These are phyloP conservation scores for Crepidotus variabilis DNA, from an alignment of 768 basidiomycete genomes.

Conservation along the genomic window DNA sequence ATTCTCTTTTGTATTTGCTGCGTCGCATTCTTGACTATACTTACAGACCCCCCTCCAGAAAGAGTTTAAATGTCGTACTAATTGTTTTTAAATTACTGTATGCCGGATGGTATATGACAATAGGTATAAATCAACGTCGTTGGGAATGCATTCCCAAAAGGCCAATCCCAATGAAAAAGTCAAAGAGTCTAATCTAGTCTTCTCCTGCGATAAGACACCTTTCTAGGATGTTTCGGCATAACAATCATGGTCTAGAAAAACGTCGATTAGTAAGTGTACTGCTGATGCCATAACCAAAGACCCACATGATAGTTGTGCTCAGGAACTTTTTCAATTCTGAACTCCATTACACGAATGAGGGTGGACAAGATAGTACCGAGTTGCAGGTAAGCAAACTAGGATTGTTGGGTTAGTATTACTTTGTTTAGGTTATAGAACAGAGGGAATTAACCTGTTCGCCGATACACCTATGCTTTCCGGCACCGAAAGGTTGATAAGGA, in stretches of 20 bases:
- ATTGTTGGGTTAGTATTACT: slow-evolving; percentile 1
- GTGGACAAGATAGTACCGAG: slow-evolving; percentile 79
- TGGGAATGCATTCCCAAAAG: background rate
- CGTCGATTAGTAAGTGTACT: slow-evolving; percentile 1
- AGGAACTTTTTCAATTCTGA: slow-evolving; percentile 73
- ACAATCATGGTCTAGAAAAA: slow-evolving; percentile 84
- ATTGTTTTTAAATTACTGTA: background rate
- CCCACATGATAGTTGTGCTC: slow-evolving; percentile 88
- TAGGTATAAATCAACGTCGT: background rate
- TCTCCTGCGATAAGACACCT: slow-evolving; percentile 65
- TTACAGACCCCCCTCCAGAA: no score
- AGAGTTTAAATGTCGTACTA: background rate
- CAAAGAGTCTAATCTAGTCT: slow-evolving; percentile 36
- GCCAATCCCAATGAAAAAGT: background rate
- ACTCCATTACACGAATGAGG: slow-evolving; percentile 70
- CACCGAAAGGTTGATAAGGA: slow-evolving; percentile 97
- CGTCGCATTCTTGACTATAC: no score
- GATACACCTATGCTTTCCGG: slow-evolving; percentile 93
- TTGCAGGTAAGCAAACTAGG: slow-evolving; percentile 91
- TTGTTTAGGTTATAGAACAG: background rate
- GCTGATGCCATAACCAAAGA: slow-evolving; percentile 9
- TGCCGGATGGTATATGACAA: background rate
- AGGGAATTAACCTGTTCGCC: slow-evolving; percentile 67
- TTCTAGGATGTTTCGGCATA: slow-evolving; percentile 71
- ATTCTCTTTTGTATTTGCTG: no score